phyloP scores from a whole-genome alignment of 148 eudicot genomes.

The Fagopyrum homotropicum region DNA sequence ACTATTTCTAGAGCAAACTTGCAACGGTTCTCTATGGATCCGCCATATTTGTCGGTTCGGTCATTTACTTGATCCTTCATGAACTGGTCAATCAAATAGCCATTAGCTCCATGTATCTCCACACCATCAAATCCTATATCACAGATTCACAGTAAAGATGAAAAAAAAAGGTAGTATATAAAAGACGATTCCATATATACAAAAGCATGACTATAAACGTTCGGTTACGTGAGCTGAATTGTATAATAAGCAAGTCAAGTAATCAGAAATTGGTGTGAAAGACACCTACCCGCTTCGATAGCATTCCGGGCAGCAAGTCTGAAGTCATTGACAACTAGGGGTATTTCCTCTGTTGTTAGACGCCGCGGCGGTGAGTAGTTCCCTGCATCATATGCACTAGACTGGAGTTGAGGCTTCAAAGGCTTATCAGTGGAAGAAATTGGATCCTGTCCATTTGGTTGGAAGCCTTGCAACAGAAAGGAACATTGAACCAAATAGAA shows the following conservation, averaged over 20 bases:
- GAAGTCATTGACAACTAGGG: constrained; percentile 36
- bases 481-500: not conserved
- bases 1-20: constrained; percentile 39
- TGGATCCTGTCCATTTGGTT: constrained; percentile 41
- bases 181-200: not conserved
- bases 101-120: constrained; percentile 47
- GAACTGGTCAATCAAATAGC: constrained; percentile 45
- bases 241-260: no score
- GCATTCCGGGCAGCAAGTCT: constrained; percentile 43
- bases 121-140: constrained; percentile 42
- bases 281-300: constrained; percentile 41
- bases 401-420: constrained; percentile 26
- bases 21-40: constrained; percentile 44
- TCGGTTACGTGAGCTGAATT: no score
- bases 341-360: constrained; percentile 30
- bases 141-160: not conserved
- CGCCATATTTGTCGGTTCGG: constrained; percentile 47
- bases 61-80: constrained; percentile 42
- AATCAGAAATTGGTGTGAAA: no score
- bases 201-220: no score
- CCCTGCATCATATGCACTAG: constrained; percentile 22
- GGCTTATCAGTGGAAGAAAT: constrained; percentile 36
- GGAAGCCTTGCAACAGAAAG: constrained; percentile 20
- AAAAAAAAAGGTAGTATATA: no score
- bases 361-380: constrained; percentile 36